phyloP scores from a whole-genome alignment of 345 rosid species.

The Aegle marmelos region DNA sequence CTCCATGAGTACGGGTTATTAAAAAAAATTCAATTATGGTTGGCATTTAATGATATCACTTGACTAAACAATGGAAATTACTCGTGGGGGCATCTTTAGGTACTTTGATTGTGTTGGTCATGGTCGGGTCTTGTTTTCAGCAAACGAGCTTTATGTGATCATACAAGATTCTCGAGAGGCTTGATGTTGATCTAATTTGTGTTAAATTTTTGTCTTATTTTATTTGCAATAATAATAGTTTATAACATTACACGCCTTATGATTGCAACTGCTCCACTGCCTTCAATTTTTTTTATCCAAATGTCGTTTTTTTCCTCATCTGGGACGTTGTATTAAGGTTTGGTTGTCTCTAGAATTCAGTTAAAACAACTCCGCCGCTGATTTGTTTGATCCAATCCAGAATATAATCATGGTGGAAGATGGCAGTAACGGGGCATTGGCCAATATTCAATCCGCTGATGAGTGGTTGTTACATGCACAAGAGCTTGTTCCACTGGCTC shows the following conservation, averaged over 20 bases:
- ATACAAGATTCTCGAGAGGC: slow-evolving; percentile 54
- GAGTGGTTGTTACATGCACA: slow-evolving; percentile 69
- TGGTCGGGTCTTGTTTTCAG: slow-evolving; percentile 47
- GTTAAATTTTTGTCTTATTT: slow-evolving; percentile 28
- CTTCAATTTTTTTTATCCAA: slow-evolving; percentile 33
- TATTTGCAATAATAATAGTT: slow-evolving; percentile 22
- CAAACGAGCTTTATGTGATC: slow-evolving; percentile 44
- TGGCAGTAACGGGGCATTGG: slow-evolving; percentile 21
- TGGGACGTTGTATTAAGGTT: slow-evolving; percentile 27
- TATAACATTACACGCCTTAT: slow-evolving; percentile 33
- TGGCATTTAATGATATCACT: slow-evolving; percentile 59
- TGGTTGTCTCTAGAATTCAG: slow-evolving; percentile 24
- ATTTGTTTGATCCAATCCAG: slow-evolving; percentile 28
- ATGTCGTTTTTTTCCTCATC: slow-evolving; percentile 24
- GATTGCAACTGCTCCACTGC: slow-evolving; percentile 73
- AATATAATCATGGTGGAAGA: slow-evolving; percentile 52
- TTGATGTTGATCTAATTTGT: slow-evolving; percentile 36
- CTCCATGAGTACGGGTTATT: slow-evolving; percentile 1
- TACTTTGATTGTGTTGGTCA: slow-evolving; percentile 41
- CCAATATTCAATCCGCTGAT: slow-evolving; percentile 47
- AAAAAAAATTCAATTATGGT: slow-evolving; percentile 16
- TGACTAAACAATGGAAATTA: slow-evolving; percentile 40
- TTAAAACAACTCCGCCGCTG: slow-evolving; percentile 22
- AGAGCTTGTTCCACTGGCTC: slow-evolving; percentile 67
- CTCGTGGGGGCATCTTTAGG: slow-evolving; percentile 44